A percentile compares a stretch with the other conserved stretches of the same genome.
phyloP scores from a whole-genome alignment of 148 eudicot species.

The Fagopyrum tataricum region DNA sequence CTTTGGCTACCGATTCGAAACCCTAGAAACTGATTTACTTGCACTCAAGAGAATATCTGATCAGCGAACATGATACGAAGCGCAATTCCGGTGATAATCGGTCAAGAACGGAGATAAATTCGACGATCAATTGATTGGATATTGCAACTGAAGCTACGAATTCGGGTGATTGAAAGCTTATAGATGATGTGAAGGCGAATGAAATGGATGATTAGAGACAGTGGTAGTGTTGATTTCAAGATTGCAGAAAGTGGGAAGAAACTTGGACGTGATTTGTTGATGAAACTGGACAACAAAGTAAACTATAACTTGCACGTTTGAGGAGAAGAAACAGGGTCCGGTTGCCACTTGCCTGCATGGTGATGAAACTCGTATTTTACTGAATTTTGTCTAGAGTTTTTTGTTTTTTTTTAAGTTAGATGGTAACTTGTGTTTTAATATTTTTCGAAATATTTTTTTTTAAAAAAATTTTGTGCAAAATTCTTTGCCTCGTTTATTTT shows the following conservation, averaged over 20 bases:
- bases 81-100: background rate
- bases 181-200: too few relatives aligned
- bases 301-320: background rate
- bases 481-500: too few relatives aligned
- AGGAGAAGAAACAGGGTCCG: background rate
- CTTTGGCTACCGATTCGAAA: background rate
- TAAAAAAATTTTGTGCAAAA: too few relatives aligned
- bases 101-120: background rate
- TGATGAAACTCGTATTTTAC: background rate
- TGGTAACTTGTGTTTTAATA: too few relatives aligned
- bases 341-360: constrained; percentile 1
- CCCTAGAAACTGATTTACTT: background rate
- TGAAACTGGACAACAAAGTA: constrained; percentile 1
- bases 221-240: background rate
- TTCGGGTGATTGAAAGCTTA: background rate
- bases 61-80: background rate
- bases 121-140: background rate
- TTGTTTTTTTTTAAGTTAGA: too few relatives aligned
- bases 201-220: too few relatives aligned
- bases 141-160: background rate
- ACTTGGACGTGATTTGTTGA: background rate
- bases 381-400: too few relatives aligned
- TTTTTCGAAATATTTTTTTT: too few relatives aligned
- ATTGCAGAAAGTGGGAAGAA: background rate
- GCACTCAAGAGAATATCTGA: background rate